Evolutionary conservation across 352 stramenopile genomes (phyloP).

Genomic region (Phytophthora colocasiae): DNA sequence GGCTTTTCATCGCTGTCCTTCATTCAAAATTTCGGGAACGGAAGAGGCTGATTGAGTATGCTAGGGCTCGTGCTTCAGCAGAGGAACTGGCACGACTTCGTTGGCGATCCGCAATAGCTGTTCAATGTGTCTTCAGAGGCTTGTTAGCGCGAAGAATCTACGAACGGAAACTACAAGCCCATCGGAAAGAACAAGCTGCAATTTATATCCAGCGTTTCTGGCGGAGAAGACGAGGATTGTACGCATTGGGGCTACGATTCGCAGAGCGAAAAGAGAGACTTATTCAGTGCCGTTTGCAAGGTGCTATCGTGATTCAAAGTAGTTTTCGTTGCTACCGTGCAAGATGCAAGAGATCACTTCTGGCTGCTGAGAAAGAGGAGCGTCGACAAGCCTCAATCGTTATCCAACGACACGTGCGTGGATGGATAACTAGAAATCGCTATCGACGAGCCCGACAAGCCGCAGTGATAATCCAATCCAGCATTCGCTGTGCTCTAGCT

Average conservation of each 20-base stretch:
- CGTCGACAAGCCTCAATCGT: conserved; percentile 30
- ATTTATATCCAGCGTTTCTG: conserved; percentile 58
- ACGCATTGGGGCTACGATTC: conserved; percentile 62
- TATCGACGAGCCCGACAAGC: conserved; percentile 35
- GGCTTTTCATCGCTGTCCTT: conserved; percentile 18
- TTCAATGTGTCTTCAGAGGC: conserved; percentile 54
- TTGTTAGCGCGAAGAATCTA: conserved; percentile 41
- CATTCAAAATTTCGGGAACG: conserved; percentile 35
- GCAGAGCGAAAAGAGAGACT: conserved; percentile 50
- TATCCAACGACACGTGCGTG: conserved; percentile 54
- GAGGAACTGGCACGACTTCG: conserved; percentile 35
- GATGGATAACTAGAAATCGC: conserved; percentile 15
- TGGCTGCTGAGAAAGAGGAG: conserved; percentile 28
- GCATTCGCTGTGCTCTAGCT: conserved; percentile 46
- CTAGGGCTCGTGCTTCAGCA: conserved; percentile 26
- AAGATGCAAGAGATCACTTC: conserved; percentile 4
- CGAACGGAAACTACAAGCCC: conserved; percentile 12
- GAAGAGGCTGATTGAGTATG: conserved; percentile 39
- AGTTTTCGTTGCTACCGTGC: conserved; percentile 38
- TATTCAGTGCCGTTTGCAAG: conserved; percentile 28
- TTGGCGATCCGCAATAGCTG: conserved; percentile 28
- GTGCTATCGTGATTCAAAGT: conserved; percentile 53
- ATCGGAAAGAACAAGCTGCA: conserved; percentile 40
- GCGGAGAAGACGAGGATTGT: conserved; percentile 45
- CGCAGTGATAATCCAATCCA: conserved; percentile 50